Evolutionary conservation across 2,329 filamentous ascomycete genomes (phyloP), one percentile per base, ranked within the genome.

Genomic region (Cryoendolithus antarcticus): DNA sequence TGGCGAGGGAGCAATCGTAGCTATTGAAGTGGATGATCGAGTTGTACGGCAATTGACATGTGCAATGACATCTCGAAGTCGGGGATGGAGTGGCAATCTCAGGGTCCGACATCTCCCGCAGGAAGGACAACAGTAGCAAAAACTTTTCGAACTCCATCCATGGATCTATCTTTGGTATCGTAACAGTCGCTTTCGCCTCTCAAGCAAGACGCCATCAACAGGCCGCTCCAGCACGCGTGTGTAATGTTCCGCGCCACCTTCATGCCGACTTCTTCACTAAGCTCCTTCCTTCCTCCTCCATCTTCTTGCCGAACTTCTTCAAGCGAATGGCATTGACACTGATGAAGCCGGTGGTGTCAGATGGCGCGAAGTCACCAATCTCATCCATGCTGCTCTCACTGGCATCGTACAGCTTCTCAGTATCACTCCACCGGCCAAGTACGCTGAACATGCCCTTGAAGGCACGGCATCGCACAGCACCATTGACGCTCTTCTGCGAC

Each of bases 331-430:
- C 74, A 54, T 89, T 70, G 51, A 86, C 78, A 38, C 70, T 71
- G 55, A 89, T 77, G 63, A 80, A 80, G 27, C 75, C 76, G 31
- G 74, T 78, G 32, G 77, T 80, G 53, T 81, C 78, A 44, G 65
- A 65, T 11, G 79, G 77, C 49, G 67, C 67, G 57, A 83, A 83
- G 61, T 77, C 74, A 49, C 72, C 77, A 48, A 83, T 71, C 48
- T 76, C 75, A 57, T 86, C 81, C 78, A 83, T 82, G 48, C 66
- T 72, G 45, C 70, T 71, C 66, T 81, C 78, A 52, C 68, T 68
- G 62, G 71, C 74, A 51, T 72, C 70, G 59, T 83, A 83, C 44
- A 83, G 66, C 67, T 82, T 82, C 69, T 79, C 75, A 6, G 77
- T 81, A 56, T 78, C 67, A 24, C 63, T 69, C 54, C 65, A 72